Conservation (phyloP, 768 basidiomycete genomes). For the Fomitopsis pulvina region DNA sequence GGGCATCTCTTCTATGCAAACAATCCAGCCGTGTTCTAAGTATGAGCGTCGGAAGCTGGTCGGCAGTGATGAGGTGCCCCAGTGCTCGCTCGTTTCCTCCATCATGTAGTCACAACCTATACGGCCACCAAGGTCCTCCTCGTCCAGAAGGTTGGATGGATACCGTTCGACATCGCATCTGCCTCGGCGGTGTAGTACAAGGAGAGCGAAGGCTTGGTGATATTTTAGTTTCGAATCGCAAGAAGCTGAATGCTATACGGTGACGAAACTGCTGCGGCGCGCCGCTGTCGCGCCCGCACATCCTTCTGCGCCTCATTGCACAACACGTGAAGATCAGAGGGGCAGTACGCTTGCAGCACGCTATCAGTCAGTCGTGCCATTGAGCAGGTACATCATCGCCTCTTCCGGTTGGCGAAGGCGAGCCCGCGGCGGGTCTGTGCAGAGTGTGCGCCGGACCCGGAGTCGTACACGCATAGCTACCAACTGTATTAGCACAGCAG, state of each 20-base stretch:
- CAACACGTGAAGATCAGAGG: conserved; percentile 26
- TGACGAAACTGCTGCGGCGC: conserved; percentile 25
- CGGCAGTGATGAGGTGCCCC: too few relatives aligned
- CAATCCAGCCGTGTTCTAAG: too few relatives aligned
- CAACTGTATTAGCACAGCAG: conserved; percentile 25
- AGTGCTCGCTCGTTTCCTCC: too few relatives aligned
- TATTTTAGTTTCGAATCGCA: conserved; percentile 25
- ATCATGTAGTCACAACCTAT: too few relatives aligned
- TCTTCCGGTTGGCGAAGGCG: conserved; percentile 10
- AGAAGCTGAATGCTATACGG: conserved; percentile 27
- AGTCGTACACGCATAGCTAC: conserved; percentile 26
- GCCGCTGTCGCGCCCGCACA: conserved; percentile 16
- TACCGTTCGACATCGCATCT: too few relatives aligned
- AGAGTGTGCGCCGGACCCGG: conserved; percentile 23
- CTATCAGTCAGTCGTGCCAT: conserved; percentile 26
- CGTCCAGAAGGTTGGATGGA: too few relatives aligned
- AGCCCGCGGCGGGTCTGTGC: conserved; percentile 12
- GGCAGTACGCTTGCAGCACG: too few relatives aligned
- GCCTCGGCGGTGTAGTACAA: conserved; percentile 26
- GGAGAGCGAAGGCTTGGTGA: conserved; percentile 25
- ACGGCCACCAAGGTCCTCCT: too few relatives aligned
- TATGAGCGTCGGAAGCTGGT: too few relatives aligned
- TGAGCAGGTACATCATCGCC: conserved; percentile 16
- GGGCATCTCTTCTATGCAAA: too few relatives aligned
- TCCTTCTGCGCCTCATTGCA: too few relatives aligned